Conservation (phyloP, 768 basidiomycete genomes). For the Suillus lakei region DNA sequence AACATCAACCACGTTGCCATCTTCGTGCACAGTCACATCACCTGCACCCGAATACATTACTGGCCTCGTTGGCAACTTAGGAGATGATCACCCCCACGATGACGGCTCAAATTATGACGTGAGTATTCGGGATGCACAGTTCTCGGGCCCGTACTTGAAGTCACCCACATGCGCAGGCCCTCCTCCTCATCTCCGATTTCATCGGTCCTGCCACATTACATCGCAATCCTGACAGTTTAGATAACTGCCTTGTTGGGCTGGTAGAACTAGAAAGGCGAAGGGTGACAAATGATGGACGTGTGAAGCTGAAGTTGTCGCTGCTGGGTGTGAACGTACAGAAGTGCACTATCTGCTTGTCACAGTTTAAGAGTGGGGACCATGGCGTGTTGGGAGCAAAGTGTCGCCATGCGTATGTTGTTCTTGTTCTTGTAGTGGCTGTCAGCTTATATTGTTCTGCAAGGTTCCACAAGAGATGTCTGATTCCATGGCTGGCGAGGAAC, state of each 20-base stretch:
- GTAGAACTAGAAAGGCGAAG: constrained; percentile 65
- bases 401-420: constrained; percentile 53
- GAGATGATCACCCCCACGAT: constrained; percentile 41
- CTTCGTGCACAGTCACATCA: constrained; percentile 34
- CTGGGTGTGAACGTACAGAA: constrained; percentile 67
- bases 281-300: constrained; percentile 63
- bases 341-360: constrained; percentile 75
- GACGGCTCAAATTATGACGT: constrained; percentile 71
- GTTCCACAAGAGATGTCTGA: constrained; percentile 69
- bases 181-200: constrained; percentile 63
- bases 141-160: constrained; percentile 23
- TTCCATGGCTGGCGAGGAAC: constrained; percentile 62
- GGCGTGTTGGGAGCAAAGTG: constrained; percentile 63
- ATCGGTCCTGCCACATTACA: constrained; percentile 54
- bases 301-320: constrained; percentile 71
- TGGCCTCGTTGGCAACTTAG: constrained; percentile 60
- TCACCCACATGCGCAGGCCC: constrained; percentile 47
- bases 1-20: constrained; percentile 31
- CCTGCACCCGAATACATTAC: constrained; percentile 63
- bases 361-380: constrained; percentile 63
- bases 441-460: constrained; percentile 26
- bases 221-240: constrained; percentile 21
- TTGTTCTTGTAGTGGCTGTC: constrained; percentile 1
- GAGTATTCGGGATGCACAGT: constrained; percentile 38
- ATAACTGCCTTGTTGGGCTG: constrained; percentile 40